Percentiles rank a stretch among this genome's conserved stretches.
Evolutionary conservation across 805 yeast genomes (phyloP).

Genomic region (Maudiozyma pseudohumilis): DNA sequence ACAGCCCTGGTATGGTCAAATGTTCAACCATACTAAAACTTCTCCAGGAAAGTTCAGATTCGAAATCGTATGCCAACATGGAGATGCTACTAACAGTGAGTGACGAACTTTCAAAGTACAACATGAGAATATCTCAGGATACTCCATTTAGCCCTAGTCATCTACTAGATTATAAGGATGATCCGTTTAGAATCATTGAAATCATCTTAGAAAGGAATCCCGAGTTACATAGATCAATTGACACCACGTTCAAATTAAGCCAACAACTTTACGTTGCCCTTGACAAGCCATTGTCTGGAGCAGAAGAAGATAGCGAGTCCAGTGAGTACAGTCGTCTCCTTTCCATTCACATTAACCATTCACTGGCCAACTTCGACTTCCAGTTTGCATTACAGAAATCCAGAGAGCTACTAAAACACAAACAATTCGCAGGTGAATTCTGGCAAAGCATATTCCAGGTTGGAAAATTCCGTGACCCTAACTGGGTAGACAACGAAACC

Average conservation of each 20-base stretch:
- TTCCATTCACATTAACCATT: conserved; percentile 53
- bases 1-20: conserved; percentile 33
- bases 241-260: conserved; percentile 34
- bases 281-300: conserved; percentile 9
- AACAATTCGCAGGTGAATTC: conserved; percentile 16
- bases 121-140: conserved; percentile 26
- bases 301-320: conserved; percentile 1
- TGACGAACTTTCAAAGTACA: conserved; percentile 24
- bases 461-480: conserved; percentile 46
- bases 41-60: conserved; percentile 8
- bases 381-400: conserved; percentile 42
- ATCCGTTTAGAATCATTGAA: conserved; percentile 33
- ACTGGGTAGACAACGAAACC: conserved; percentile 32
- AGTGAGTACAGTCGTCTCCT: conserved; percentile 21
- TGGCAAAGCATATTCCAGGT: conserved; percentile 76
- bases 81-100: conserved; percentile 19
- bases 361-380: conserved; percentile 56
- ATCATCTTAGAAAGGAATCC: conserved; percentile 45
- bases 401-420: conserved; percentile 29
- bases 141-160: conserved; percentile 33
- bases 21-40: conserved; percentile 26
- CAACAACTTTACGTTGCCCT: conserved; percentile 35
- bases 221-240: conserved; percentile 37
- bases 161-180: conserved; percentile 23
- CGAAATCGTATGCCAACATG: conserved; percentile 10